Evolutionary conservation across 331 rosid genomes (phyloP).

Genomic region (Spiraea crenata): DNA sequence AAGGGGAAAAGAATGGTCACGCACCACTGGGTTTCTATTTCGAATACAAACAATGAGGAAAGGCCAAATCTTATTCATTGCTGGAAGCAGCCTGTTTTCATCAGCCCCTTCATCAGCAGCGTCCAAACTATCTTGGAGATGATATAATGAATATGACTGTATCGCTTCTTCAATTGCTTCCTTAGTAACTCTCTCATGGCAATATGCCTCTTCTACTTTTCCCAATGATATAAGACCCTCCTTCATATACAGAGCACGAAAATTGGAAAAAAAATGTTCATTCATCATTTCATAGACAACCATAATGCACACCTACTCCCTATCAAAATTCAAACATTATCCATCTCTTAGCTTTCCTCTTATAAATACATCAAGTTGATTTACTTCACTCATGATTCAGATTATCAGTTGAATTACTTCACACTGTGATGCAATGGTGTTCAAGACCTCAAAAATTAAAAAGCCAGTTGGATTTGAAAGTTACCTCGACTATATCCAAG

Average conservation of each 20-base stretch:
- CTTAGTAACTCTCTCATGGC: conserved; percentile 61
- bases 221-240: conserved; percentile 51
- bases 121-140: conserved; percentile 61
- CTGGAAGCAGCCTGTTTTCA: conserved; percentile 92
- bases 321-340: background rate
- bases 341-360: background rate
- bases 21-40: conserved; percentile 72
- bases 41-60: conserved; percentile 72
- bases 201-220: conserved; percentile 78
- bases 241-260: conserved; percentile 33
- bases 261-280: background rate
- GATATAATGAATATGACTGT: conserved; percentile 47
- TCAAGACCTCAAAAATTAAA: background rate
- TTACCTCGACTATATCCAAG: conserved; percentile 85
- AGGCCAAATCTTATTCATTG: conserved; percentile 94
- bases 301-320: background rate
- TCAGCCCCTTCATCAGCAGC: conserved; percentile 64
- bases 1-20: conserved; percentile 28
- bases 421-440: background rate
- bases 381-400: background rate
- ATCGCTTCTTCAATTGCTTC: conserved; percentile 68
- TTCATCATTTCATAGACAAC: background rate
- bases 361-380: background rate
- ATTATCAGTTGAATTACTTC: background rate
- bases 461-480: conserved; percentile 20